Evolutionary conservation across 2,329 filamentous ascomycete species (phyloP).

Genomic region (Thermomyces lanuginosus): DNA sequence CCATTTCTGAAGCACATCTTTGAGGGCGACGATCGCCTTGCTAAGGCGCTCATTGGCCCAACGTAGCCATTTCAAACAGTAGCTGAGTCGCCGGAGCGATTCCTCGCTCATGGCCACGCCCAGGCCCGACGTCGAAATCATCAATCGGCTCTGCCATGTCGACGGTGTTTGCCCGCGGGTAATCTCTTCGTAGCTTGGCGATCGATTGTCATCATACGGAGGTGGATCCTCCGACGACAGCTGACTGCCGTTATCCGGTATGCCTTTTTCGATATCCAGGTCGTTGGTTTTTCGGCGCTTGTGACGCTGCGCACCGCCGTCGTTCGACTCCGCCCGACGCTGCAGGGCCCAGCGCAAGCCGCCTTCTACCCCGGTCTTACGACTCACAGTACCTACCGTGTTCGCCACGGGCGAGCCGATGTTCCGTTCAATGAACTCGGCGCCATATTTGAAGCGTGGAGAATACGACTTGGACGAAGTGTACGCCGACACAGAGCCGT

Average conservation of each 20-base stretch:
- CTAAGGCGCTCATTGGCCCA: constrained; percentile 71
- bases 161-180: constrained; percentile 16
- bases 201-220: constrained; percentile 64
- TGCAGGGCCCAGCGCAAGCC: constrained; percentile 69
- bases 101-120: constrained; percentile 84
- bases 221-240: constrained; percentile 57
- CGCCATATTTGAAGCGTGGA: constrained; percentile 72
- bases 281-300: constrained; percentile 31
- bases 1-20: constrained; percentile 63
- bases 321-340: constrained; percentile 21
- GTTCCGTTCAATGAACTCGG: constrained; percentile 78
- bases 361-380: constrained; percentile 74
- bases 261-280: constrained; percentile 36
- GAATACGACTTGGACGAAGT: constrained; percentile 79
- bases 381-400: constrained; percentile 67
- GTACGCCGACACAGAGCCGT: constrained; percentile 71
- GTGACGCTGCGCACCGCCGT: constrained; percentile 17
- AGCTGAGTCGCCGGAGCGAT: constrained; percentile 67
- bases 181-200: constrained; percentile 56
- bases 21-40: constrained; percentile 56
- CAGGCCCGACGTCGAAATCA: constrained; percentile 79
- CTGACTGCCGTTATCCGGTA: too few relatives aligned
- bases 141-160: constrained; percentile 65
- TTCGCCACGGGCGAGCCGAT: constrained; percentile 68
- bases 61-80: constrained; percentile 63